phyloP scores from a whole-genome alignment of 495 filamentous ascomycete genomes.

The Letharia columbiana region DNA sequence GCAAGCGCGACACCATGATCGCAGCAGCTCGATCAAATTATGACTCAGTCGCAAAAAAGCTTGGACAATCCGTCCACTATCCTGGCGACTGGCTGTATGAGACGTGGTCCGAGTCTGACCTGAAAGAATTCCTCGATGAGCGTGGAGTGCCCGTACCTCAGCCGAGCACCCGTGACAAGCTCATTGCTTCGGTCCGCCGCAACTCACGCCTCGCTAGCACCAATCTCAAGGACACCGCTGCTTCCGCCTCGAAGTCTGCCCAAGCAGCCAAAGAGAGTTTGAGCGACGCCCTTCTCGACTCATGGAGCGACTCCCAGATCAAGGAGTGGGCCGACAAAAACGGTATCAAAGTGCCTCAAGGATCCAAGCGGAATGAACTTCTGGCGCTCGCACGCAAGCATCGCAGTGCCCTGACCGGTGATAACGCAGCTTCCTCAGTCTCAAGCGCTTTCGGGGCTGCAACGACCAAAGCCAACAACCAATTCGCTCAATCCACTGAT shows the following conservation, averaged over 20 bases:
- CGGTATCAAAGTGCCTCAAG: slow-evolving; percentile 75
- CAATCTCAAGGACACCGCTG: slow-evolving; percentile 48
- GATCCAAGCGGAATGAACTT: slow-evolving; percentile 81
- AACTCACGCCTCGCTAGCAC: slow-evolving; percentile 75
- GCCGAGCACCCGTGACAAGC: slow-evolving; percentile 73
- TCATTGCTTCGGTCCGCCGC: slow-evolving; percentile 82
- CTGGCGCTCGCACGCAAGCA: slow-evolving; percentile 86
- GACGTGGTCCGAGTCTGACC: slow-evolving; percentile 70
- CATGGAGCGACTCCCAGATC: slow-evolving; percentile 76
- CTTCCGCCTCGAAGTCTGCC: slow-evolving; percentile 57
- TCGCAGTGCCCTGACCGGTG: slow-evolving; percentile 61
- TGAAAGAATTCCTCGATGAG: slow-evolving; percentile 81
- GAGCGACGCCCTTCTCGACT: slow-evolving; percentile 74
- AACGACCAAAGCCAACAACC: slow-evolving; percentile 70
- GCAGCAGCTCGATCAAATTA: slow-evolving; percentile 72
- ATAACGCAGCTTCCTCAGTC: slow-evolving; percentile 53
- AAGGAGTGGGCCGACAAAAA: slow-evolving; percentile 75
- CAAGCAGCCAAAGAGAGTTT: slow-evolving; percentile 59
- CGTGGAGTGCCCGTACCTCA: slow-evolving; percentile 84
- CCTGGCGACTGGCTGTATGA: slow-evolving; percentile 96
- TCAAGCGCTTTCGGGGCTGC: slow-evolving; percentile 67
- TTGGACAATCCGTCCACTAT: slow-evolving; percentile 69
- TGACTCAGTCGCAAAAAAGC: slow-evolving; percentile 70
- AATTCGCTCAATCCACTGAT: slow-evolving; percentile 69
- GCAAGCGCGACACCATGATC: slow-evolving; percentile 74